Percentiles rank a stretch among this genome's conserved stretches.
Evolutionary conservation across 2,329 filamentous ascomycete genomes (phyloP).

Genomic region (Dactylonectria estremocensis): DNA sequence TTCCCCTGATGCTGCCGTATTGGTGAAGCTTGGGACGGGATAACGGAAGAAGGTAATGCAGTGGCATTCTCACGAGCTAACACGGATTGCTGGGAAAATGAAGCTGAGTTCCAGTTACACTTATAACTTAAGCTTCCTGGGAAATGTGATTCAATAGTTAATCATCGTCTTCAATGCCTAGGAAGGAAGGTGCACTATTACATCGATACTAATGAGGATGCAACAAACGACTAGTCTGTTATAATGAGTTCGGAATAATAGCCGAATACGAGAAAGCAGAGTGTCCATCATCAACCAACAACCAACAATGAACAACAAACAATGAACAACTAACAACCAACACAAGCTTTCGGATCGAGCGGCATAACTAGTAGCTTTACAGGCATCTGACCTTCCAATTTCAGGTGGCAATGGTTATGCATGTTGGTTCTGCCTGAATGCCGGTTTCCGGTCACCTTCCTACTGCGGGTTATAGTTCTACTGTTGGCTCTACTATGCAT

Average conservation of each 20-base stretch:
- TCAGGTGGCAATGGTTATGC: too few species aligned
- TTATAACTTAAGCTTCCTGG: background rate
- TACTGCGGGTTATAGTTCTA: too few species aligned
- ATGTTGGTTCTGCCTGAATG: too few species aligned
- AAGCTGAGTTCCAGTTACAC: background rate
- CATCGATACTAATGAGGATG: background rate
- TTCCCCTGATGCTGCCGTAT: background rate
- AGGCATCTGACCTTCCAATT: background rate
- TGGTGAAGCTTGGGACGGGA: too few species aligned
- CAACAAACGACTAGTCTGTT: background rate
- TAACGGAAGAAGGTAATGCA: background rate
- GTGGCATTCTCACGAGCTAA: background rate
- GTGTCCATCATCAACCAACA: background rate
- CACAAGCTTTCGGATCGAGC: background rate
- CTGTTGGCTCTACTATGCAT: too few species aligned
- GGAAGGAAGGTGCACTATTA: background rate
- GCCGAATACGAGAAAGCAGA: conserved; percentile 1
- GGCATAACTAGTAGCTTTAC: background rate
- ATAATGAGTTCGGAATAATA: background rate
- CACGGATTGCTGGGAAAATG: background rate
- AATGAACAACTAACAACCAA: too few species aligned
- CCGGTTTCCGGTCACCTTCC: too few species aligned
- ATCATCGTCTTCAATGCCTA: background rate
- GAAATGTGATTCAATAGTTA: background rate
- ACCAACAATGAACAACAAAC: too few species aligned